These are phyloP conservation scores for Solanum hybrid DNA, from an alignment of 305 asterid species.

Conservation along the genomic window DNA sequence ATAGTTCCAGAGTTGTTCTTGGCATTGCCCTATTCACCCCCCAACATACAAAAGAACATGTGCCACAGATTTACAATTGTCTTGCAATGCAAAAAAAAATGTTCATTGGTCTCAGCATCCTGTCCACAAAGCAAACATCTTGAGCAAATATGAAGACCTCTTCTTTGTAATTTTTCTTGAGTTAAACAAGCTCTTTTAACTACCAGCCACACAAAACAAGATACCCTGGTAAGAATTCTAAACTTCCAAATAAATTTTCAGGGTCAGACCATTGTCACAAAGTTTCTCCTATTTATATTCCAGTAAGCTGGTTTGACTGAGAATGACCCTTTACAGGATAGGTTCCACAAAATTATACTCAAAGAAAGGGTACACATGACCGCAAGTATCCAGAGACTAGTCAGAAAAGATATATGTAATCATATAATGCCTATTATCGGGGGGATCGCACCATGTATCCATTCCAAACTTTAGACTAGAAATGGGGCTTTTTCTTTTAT, in stretches of 20 bases:
- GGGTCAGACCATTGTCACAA: not conserved
- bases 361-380: not conserved
- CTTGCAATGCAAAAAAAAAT: not conserved
- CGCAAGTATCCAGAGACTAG: not conserved
- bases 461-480: not conserved
- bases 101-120: not conserved
- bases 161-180: not conserved
- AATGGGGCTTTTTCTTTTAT: not conserved
- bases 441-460: not conserved
- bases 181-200: not conserved
- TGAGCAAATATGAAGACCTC: not conserved
- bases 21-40: not conserved
- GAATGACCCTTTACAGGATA: not conserved
- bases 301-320: not conserved
- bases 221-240: not conserved
- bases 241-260: not conserved
- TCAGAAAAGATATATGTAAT: not conserved
- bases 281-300: not conserved
- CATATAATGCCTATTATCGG: not conserved
- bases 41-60: not conserved
- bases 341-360: not conserved
- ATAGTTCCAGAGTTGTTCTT: not conserved
- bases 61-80: not conserved
- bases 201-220: not conserved
- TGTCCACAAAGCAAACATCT: not conserved